Percentiles rank a stretch among this genome's conserved stretches.
These are phyloP conservation scores for Hyphopichia khmerensis DNA, from an alignment of 1,139 yeast species.

Conservation along the genomic window DNA sequence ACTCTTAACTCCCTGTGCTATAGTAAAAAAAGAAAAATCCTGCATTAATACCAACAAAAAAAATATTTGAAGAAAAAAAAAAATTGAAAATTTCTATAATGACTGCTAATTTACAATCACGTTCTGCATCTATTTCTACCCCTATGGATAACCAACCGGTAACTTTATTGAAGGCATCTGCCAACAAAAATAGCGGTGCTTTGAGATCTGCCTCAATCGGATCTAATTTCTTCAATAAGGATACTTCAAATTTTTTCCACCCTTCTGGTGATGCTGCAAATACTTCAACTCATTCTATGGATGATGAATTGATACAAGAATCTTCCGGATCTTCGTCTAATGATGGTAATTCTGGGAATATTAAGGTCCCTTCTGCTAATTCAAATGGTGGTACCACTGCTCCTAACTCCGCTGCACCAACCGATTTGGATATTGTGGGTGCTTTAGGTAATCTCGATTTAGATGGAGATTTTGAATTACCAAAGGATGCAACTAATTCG, in stretches of 20 bases:
- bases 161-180: constrained; percentile 1
- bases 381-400: neutral
- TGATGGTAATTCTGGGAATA: neutral
- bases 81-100: neutral
- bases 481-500: constrained; percentile 3
- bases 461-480: constrained; percentile 31
- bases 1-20: neutral
- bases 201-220: constrained; percentile 25
- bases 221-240: constrained; percentile 24
- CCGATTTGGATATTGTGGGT: constrained; percentile 41
- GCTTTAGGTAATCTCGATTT: constrained; percentile 41
- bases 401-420: neutral
- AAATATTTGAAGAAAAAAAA: neutral
- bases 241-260: constrained; percentile 17
- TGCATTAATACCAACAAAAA: neutral
- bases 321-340: neutral
- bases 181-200: constrained; percentile 1
- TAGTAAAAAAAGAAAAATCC: neutral
- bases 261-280: constrained; percentile 6
- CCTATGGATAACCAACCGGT: constrained; percentile 11
- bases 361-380: neutral
- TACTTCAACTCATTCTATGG: constrained; percentile 8
- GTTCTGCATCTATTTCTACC: constrained; percentile 20
- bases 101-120: constrained; percentile 6
- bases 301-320: constrained; percentile 6